Conservation (phyloP, 768 basidiomycete genomes). For the Panellus pusillus region DNA sequence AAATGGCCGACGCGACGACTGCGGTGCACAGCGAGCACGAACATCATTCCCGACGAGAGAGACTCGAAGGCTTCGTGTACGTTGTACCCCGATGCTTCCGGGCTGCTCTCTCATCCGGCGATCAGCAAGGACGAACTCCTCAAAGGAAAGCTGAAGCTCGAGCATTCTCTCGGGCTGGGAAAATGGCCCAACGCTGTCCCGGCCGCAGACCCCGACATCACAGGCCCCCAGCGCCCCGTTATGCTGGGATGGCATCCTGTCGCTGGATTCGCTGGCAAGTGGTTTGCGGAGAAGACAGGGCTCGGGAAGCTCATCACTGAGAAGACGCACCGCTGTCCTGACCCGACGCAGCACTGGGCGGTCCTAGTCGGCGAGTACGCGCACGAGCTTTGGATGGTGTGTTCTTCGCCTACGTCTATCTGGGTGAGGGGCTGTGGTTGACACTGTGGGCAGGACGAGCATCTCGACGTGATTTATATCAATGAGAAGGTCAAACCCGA, state of each 20-base stretch:
- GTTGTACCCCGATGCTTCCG: neutral
- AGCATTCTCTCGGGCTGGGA: conserved; percentile 14
- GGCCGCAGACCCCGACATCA: conserved; percentile 1
- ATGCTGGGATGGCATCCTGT: conserved; percentile 15
- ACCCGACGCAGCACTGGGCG: conserved; percentile 19
- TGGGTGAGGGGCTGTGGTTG: neutral
- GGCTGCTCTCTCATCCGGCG: neutral
- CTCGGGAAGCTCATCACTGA: conserved; percentile 10
- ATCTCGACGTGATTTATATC: conserved; percentile 15
- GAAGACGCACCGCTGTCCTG: conserved; percentile 8
- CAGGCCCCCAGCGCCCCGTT: conserved; percentile 5
- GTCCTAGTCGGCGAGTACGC: conserved; percentile 12
- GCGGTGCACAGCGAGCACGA: neutral
- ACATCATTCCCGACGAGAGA: neutral
- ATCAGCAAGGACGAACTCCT: conserved; percentile 5
- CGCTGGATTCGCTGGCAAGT: conserved; percentile 16
- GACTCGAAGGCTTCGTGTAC: conserved; percentile 1
- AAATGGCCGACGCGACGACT: too few species aligned
- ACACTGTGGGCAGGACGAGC: neutral
- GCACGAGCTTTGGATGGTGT: conserved; percentile 18
- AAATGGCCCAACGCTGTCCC: conserved; percentile 11
- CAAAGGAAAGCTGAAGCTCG: conserved; percentile 11
- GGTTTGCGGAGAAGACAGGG: conserved; percentile 19
- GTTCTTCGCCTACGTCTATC: neutral
- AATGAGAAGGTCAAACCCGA: conserved; percentile 12